A percentile compares a stretch with the other conserved stretches of the same genome.
Evolutionary conservation across 306 rosid species (phyloP).

Genomic region (Lablab purpureus): DNA sequence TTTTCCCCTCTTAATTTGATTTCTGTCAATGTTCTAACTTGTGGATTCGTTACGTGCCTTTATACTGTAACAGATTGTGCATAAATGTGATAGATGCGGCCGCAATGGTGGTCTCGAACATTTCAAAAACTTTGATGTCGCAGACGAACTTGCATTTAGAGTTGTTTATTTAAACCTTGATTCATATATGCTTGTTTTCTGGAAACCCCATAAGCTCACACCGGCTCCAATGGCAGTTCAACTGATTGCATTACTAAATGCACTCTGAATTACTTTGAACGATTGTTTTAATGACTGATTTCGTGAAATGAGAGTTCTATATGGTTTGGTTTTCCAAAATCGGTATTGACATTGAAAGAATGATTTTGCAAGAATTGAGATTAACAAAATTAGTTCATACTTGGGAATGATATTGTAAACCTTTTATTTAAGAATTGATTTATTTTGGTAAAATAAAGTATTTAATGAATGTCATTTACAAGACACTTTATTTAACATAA

Average conservation of each 20-base stretch:
- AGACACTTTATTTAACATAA: not conserved
- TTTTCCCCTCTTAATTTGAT: not conserved
- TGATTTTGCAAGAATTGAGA: not conserved
- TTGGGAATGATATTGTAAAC: not conserved
- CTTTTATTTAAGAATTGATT: not conserved
- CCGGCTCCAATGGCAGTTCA: not conserved
- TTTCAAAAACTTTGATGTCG: not conserved
- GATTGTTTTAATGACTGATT: not conserved
- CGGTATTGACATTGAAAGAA: not conserved
- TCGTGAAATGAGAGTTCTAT: not conserved
- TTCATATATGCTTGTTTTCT: not conserved
- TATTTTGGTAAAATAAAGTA: not conserved
- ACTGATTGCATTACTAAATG: slow-evolving; percentile 19
- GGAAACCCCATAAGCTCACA: not conserved
- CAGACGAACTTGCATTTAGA: not conserved
- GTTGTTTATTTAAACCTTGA: not conserved
- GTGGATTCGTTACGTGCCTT: not conserved
- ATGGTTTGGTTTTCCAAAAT: not conserved
- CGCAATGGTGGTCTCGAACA: not conserved
- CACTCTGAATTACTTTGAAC: not conserved
- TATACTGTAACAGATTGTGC: not conserved
- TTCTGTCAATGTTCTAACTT: not conserved
- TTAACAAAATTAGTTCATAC: not conserved
- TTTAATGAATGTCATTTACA: not conserved
- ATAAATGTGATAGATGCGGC: not conserved